Conservation (phyloP, 1,284 basidiomycete species). For the Ceratobasidium theobromae region DNA sequence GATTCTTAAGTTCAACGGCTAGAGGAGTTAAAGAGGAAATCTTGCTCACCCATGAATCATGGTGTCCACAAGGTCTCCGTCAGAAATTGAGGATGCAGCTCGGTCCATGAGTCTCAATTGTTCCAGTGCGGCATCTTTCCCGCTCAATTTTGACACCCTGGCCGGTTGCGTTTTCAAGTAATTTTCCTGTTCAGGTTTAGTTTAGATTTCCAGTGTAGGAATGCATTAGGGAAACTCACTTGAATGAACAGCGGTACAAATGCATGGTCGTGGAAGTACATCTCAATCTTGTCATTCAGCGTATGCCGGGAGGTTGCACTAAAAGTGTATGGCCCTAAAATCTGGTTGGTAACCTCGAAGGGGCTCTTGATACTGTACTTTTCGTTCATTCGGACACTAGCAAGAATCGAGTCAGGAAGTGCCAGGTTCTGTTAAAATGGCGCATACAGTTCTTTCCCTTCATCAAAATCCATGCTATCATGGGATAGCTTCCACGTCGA, state of each 20-base stretch:
- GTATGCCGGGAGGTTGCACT: constrained; percentile 78
- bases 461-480: constrained; percentile 82
- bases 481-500: constrained; percentile 90
- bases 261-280: constrained; percentile 95
- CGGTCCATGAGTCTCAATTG: constrained; percentile 81
- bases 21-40: constrained; percentile 5
- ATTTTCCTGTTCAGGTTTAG: constrained; percentile 65
- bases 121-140: constrained; percentile 66
- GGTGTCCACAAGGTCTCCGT: constrained; percentile 91
- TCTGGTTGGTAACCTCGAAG: constrained; percentile 82
- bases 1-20: neutral
- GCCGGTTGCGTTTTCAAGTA: constrained; percentile 83
- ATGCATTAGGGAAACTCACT: constrained; percentile 48
- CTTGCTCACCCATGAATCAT: constrained; percentile 86
- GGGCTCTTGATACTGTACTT: constrained; percentile 91
- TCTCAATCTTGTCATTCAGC: constrained; percentile 89
- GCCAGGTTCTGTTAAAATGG: neutral
- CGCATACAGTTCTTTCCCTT: constrained; percentile 82
- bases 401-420: neutral
- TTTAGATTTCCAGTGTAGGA: neutral
- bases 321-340: constrained; percentile 89
- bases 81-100: constrained; percentile 89
- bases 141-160: constrained; percentile 55
- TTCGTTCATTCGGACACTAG: constrained; percentile 83
- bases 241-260: constrained; percentile 95